These are phyloP conservation scores for Paramarasmius palmivorus DNA, from an alignment of 1,284 basidiomycete species.

Conservation along the genomic window DNA sequence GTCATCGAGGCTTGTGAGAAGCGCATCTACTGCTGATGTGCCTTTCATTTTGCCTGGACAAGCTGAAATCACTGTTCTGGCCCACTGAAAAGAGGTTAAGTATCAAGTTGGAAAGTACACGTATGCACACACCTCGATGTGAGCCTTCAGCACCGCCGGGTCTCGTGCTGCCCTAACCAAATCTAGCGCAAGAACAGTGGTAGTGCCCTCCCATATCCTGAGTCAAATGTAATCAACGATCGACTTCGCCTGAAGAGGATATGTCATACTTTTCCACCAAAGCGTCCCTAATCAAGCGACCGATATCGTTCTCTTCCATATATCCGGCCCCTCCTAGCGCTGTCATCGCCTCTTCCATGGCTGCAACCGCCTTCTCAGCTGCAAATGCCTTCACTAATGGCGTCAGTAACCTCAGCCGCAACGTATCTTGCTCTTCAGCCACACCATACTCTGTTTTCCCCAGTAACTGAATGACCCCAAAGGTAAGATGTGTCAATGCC, in stretches of 20 bases:
- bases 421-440: conserved; percentile 48
- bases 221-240: conserved; percentile 6
- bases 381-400: conserved; percentile 74
- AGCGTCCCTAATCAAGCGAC: conserved; percentile 62
- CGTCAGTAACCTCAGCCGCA: conserved; percentile 66
- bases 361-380: conserved; percentile 61
- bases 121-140: conserved; percentile 31
- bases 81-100: conserved; percentile 49
- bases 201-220: conserved; percentile 80
- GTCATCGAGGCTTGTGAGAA: conserved; percentile 38
- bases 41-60: conserved; percentile 33
- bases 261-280: conserved; percentile 64
- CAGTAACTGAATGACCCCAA: conserved; percentile 59
- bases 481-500: conserved; percentile 62
- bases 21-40: conserved; percentile 25
- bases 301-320: conserved; percentile 78
- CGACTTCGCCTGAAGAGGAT: background rate
- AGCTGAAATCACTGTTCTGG: conserved; percentile 40
- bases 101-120: background rate
- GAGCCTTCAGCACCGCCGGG: conserved; percentile 32
- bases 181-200: conserved; percentile 69
- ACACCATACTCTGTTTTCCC: conserved; percentile 62
- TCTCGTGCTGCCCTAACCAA: conserved; percentile 54
- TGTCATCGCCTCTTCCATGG: conserved; percentile 76
- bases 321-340: conserved; percentile 79